Conservation (phyloP, 805 yeast species). For the Candida andamanensis region DNA sequence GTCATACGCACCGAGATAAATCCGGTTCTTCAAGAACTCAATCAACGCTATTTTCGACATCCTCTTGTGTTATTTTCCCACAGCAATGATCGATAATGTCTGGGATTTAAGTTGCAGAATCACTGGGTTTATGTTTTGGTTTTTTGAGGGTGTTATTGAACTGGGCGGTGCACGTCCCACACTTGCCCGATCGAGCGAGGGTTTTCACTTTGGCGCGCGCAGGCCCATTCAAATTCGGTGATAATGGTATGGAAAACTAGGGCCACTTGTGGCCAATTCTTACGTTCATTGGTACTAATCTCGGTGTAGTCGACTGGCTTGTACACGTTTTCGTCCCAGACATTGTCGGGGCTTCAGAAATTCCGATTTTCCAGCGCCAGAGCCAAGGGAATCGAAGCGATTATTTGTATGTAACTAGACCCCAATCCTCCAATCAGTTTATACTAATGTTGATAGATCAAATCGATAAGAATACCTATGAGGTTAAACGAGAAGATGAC, state of each 20-base stretch:
- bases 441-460: conserved; percentile 25
- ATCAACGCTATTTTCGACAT: conserved; percentile 28
- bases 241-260: not conserved
- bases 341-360: conserved; percentile 56
- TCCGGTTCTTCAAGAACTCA: conserved; percentile 49
- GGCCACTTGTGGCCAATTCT: too few relatives aligned
- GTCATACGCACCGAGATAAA: conserved; percentile 88
- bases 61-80: too few relatives aligned
- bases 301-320: conserved; percentile 27
- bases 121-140: not conserved
- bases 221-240: not conserved
- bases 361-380: conserved; percentile 73
- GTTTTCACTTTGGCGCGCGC: too few relatives aligned
- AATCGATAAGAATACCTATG: conserved; percentile 53
- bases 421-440: conserved; percentile 3
- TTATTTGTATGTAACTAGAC: conserved; percentile 43
- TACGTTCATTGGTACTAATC: not conserved
- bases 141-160: not conserved
- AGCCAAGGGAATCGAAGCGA: conserved; percentile 54
- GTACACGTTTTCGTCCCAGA: conserved; percentile 59
- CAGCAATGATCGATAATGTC: not conserved
- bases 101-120: too few relatives aligned
- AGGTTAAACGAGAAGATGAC: conserved; percentile 44
- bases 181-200: conserved; percentile 7
- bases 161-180: not conserved